phyloP scores from a whole-genome alignment of 163 green algal species.

The Prototheca wickerhamii region DNA sequence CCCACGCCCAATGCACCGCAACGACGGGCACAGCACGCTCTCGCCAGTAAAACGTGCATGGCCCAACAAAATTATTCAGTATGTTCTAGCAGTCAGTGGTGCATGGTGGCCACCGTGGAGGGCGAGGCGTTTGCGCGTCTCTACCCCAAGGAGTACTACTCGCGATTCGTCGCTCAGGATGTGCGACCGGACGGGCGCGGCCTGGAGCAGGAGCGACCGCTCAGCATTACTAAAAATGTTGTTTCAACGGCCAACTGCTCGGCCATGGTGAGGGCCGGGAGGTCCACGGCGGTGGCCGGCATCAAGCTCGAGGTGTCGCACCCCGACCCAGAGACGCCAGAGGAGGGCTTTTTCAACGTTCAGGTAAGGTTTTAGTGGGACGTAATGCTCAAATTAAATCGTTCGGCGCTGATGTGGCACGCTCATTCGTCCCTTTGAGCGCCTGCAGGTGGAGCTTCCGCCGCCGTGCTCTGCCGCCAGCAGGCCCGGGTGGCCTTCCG shows the following conservation, averaged over 20 bases:
- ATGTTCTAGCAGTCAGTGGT: not conserved
- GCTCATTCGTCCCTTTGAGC: not conserved
- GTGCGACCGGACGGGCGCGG: constrained; percentile 1
- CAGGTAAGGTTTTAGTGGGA: not conserved
- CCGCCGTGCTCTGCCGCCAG: not conserved
- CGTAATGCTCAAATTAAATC: too few species aligned
- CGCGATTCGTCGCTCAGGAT: not conserved
- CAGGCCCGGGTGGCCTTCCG: not conserved
- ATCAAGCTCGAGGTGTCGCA: not conserved
- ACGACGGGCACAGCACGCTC: not conserved
- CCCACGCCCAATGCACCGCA: too few species aligned
- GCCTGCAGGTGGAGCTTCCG: not conserved
- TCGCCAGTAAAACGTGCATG: not conserved
- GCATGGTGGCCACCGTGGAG: not conserved
- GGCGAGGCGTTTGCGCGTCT: constrained; percentile 2
- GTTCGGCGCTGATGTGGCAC: too few species aligned
- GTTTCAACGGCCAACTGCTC: not conserved
- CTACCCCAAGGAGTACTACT: constrained; percentile 7
- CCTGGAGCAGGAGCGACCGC: not conserved
- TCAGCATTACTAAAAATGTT: not conserved
- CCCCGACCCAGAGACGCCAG: not conserved
- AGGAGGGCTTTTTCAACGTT: not conserved
- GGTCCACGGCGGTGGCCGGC: not conserved
- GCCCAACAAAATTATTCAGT: not conserved
- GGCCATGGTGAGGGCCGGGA: not conserved